Percentiles rank a stretch among this genome's conserved stretches.
Conservation (phyloP, 768 basidiomycete species). For the Lentinula raphanica region DNA sequence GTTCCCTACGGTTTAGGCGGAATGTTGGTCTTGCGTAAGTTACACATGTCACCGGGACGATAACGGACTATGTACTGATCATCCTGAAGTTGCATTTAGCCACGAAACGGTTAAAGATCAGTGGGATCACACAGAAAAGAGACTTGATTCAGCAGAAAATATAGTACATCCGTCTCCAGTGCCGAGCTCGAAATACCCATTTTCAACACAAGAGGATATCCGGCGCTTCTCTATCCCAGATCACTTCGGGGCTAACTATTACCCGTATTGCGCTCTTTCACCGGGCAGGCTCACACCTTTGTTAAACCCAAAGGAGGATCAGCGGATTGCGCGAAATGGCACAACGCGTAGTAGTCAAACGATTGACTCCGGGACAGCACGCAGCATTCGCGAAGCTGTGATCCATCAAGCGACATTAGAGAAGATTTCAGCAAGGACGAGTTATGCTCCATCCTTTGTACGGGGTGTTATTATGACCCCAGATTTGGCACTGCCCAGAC, state of each 20-base stretch:
- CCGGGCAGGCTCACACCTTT: conserved; percentile 9
- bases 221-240: conserved; percentile 6
- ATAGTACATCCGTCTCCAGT: conserved; percentile 10
- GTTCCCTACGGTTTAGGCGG: conserved; percentile 38
- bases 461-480: too few species aligned
- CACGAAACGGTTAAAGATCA: background rate
- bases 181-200: too few species aligned
- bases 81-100: conserved; percentile 13
- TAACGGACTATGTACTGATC: background rate
- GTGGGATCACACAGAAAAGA: background rate
- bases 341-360: conserved; percentile 18
- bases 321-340: conserved; percentile 1
- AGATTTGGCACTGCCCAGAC: background rate
- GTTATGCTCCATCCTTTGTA: background rate
- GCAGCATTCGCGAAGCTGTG: conserved; percentile 18
- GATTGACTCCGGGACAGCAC: conserved; percentile 15
- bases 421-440: background rate
- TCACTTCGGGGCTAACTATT: conserved; percentile 3
- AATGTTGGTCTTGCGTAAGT: conserved; percentile 36
- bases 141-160: conserved; percentile 6
- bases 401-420: conserved; percentile 17
- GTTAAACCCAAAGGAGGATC: conserved; percentile 8
- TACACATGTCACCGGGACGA: background rate
- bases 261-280: conserved; percentile 15
- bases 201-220: conserved; percentile 1